These are phyloP conservation scores for Triangularia setosa DNA, from an alignment of 2,329 filamentous ascomycete species.

Conservation along the genomic window DNA sequence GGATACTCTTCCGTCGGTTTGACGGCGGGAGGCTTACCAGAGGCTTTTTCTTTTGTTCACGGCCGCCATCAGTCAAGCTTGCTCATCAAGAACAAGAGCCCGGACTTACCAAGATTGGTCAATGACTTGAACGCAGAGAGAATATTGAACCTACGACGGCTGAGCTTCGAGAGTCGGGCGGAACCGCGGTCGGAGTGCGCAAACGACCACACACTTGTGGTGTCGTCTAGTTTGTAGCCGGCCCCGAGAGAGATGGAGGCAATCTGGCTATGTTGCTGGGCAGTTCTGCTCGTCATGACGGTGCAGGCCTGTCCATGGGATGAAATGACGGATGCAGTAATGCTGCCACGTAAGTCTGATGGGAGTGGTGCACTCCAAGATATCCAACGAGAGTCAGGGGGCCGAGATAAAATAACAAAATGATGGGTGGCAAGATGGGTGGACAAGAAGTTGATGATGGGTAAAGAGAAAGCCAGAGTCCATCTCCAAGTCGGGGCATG, in stretches of 20 bases:
- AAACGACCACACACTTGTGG: conserved; percentile 6
- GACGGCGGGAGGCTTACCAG: conserved; percentile 19
- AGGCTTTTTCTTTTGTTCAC: conserved; percentile 3
- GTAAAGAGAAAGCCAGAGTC: background rate
- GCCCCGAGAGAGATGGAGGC: conserved; percentile 6
- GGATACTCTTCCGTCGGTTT: background rate
- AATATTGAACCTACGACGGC: conserved; percentile 40
- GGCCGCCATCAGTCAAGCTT: background rate
- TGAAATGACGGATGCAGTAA: background rate
- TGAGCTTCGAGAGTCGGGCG: conserved; percentile 34
- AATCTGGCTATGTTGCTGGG: conserved; percentile 15
- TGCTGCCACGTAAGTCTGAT: conserved; percentile 5
- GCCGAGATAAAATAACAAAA: background rate
- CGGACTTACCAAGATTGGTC: conserved; percentile 35
- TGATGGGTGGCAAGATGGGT: background rate
- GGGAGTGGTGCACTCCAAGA: conserved; percentile 4
- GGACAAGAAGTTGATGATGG: background rate
- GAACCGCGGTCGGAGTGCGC: conserved; percentile 18
- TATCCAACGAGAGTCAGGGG: conserved; percentile 18
- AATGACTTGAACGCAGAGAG: conserved; percentile 40
- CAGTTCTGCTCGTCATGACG: conserved; percentile 29
- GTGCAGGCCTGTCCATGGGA: conserved; percentile 18
- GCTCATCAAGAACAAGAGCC: background rate
- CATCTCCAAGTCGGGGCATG: background rate
- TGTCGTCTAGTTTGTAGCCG: background rate